Percentiles rank a stretch among this genome's conserved stretches.
phyloP scores from a whole-genome alignment of 2,329 filamentous ascomycete species.

The Calonectria pteridis region DNA sequence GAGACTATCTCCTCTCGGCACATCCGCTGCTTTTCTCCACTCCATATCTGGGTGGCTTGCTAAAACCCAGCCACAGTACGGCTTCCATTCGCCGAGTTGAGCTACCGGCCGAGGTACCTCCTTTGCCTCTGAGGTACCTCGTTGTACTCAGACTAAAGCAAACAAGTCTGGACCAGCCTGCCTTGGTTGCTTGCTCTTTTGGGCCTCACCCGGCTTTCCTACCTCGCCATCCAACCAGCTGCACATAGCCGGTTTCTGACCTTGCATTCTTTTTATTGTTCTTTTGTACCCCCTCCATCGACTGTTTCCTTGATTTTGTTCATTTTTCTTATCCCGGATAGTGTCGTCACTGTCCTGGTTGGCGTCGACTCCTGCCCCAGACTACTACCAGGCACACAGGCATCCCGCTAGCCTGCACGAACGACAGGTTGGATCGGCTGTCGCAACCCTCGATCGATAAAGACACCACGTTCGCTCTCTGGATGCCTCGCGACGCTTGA shows the following conservation, averaged over 20 bases:
- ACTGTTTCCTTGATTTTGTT: conserved; percentile 28
- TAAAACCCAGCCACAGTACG: conserved; percentile 26
- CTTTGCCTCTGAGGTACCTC: conserved; percentile 1
- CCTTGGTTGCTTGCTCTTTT: conserved; percentile 17
- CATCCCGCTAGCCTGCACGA: conserved; percentile 16
- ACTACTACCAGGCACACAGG: neutral
- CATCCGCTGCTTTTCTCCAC: conserved; percentile 21
- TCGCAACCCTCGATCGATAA: conserved; percentile 18
- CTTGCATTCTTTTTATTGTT: conserved; percentile 31
- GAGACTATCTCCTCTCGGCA: conserved; percentile 19
- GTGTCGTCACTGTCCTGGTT: conserved; percentile 30
- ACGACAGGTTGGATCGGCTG: conserved; percentile 18
- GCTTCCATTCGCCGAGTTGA: neutral
- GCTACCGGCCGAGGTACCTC: conserved; percentile 22
- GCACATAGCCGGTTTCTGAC: conserved; percentile 31
- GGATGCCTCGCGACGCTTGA: conserved; percentile 35
- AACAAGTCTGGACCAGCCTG: conserved; percentile 6
- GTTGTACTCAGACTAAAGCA: conserved; percentile 7
- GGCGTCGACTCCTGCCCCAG: conserved; percentile 23
- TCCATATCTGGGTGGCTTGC: conserved; percentile 20
- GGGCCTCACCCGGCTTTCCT: conserved; percentile 6
- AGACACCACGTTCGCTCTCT: conserved; percentile 24
- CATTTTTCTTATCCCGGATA: conserved; percentile 18
- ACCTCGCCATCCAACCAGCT: conserved; percentile 28
- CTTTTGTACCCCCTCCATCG: conserved; percentile 35